Conservation (phyloP, 176 grass and related monocot genomes). For the Avena eriantha region DNA sequence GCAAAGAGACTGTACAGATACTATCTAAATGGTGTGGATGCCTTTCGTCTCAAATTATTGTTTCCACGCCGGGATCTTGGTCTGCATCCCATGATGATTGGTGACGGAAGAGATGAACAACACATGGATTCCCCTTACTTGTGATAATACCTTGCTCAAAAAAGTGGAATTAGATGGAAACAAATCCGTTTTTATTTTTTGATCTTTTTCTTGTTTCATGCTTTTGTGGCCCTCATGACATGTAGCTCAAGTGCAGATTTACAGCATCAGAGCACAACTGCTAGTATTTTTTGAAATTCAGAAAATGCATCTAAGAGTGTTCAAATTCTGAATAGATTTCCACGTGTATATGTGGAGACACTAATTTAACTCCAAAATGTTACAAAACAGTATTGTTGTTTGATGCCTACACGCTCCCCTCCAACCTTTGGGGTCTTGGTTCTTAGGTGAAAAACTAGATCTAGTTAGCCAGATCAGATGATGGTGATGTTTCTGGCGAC, state of each 20-base stretch:
- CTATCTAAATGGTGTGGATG: constrained; percentile 93
- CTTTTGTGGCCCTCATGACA: not conserved
- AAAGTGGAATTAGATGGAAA: constrained; percentile 13
- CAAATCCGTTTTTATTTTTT: not conserved
- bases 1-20: constrained; percentile 94
- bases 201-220: not conserved
- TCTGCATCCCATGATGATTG: constrained; percentile 35
- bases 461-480: too few species aligned
- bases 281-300: not conserved
- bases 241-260: not conserved
- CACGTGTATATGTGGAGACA: not conserved
- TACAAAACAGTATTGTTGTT: not conserved
- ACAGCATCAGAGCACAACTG: not conserved
- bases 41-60: constrained; percentile 87
- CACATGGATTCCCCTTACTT: constrained; percentile 62
- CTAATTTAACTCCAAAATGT: not conserved
- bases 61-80: constrained; percentile 64
- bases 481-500: too few species aligned
- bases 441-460: too few species aligned
- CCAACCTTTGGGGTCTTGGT: too few species aligned
- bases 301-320: not conserved
- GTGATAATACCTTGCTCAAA: constrained; percentile 25
- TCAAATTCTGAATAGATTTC: not conserved
- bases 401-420: too few species aligned
- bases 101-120: constrained; percentile 42